Evolutionary conservation across 257 asterid species (phyloP), one percentile per base, ranked within the genome.

Genomic region (Hygrophila difformis): DNA sequence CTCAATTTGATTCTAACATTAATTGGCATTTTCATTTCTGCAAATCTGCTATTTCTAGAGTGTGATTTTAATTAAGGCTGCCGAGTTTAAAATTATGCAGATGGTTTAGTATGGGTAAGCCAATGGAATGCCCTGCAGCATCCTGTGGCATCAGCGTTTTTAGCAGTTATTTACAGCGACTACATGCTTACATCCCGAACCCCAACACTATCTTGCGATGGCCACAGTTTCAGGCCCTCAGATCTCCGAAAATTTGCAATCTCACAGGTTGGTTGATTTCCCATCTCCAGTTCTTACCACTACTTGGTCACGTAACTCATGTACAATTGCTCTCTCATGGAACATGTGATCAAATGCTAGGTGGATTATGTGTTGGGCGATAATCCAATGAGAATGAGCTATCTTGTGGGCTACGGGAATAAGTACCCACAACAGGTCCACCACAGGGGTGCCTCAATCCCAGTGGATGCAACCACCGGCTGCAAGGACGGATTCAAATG

Each of bases 391-490:
- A 76, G 69, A 49, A 75, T 84, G 87, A 89, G 98, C 67, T 89
- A 57, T 66, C 86, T 89, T 1, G 92, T 89, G 70, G 98, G 96
- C 6, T 89, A 85, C 13, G 98, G 98, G 2, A 86, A 82, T 29
- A 76, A 72, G 24, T 89, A 89, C 57, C 94, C 98, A 18, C 68
- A 77, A 34, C 66, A 29, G 37, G 92, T 89, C 35, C 98, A 85
- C 57, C 98, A 89, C 8, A 77, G 98, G 71, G 98, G 96, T 53
- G 94, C 98, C 60, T 89, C 98, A 1, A 85, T 89, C 33, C 98
- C 96, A 12, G 15, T 54, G 0, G 86, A 76, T 34, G 77, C 69
- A 23, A 61, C 64, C 39, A 60, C 94, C 0, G 72, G 75, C 22
- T 89, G 96, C 77, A 77, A 64, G 73, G 92, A 82, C 12, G 98